Evolutionary conservation across 2,329 filamentous ascomycete species (phyloP), one percentile per base, ranked within the genome.

Genomic region (Aciculosporium take): DNA sequence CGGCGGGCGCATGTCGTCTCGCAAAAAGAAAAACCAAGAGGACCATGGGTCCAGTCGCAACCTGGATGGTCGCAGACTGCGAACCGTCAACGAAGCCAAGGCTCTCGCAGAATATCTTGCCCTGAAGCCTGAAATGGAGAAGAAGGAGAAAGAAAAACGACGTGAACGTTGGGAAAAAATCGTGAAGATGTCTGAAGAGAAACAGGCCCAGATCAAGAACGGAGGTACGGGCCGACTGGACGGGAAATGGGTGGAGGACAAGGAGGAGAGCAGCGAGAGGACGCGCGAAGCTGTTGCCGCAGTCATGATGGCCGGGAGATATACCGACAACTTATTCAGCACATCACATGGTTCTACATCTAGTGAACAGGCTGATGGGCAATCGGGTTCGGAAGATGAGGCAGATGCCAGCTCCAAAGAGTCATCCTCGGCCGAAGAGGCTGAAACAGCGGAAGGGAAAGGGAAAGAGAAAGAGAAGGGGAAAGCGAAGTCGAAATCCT

Each of bases 1-100:
- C 3, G 91, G 93, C 56, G 91, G 93, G 31, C 89, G 93, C 65
- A 98, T 98, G 91, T 94, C 87, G 2, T 89, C 84, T n/a, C 75
- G 76, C 53, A 93, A 93, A 67, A 91, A 89, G 70, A 81, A 81
- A 55, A 81, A 81, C 42, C 77, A 84, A 52, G 86, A 94, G 29
- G 80, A 86, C 46, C 89, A 93, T 54, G 88, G 79, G 20, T 95
- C 88, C 2, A 94, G 85, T 56, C 79, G 91, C 48, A 98, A 96
- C 50, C 71, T 98, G 2, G 91, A 96, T 54, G 91, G 91, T 0
- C 79, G 91, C 18, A 76, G 91, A 43, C 61, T 98, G 42, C 79
- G 93, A 39, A 96, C 91, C 2, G 85, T 96, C 23, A 89, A 84
- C 29, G 91, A 98, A 59, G 91, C 91, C 27, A 98, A 98, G 61